These are phyloP conservation scores for Cryptosporidium tyzzeri DNA, from an alignment of 169 alveolate species.

Conservation along the genomic window DNA sequence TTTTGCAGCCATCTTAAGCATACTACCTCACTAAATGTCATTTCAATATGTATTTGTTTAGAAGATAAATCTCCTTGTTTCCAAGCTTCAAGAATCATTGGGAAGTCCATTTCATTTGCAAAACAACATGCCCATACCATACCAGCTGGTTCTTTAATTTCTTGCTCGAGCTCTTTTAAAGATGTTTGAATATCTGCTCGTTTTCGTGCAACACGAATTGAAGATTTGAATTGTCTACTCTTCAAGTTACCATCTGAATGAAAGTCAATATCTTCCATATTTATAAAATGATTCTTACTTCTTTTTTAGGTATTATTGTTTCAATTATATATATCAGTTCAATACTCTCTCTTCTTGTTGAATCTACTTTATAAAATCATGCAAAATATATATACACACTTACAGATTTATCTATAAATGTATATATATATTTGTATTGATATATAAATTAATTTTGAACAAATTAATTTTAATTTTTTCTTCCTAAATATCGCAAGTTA, in stretches of 20 bases:
- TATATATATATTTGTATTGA: neutral
- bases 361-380: too few relatives aligned
- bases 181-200: constrained; percentile 73
- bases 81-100: constrained; percentile 63
- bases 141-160: constrained; percentile 62
- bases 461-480: neutral
- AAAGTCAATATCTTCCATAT: constrained; percentile 59
- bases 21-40: constrained; percentile 65
- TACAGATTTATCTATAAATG: too few relatives aligned
- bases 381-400: neutral
- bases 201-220: constrained; percentile 32
- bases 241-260: constrained; percentile 62
- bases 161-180: constrained; percentile 42
- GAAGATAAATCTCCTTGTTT: constrained; percentile 58
- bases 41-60: constrained; percentile 49
- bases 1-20: constrained; percentile 57
- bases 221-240: constrained; percentile 44
- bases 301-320: too few relatives aligned
- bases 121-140: constrained; percentile 75
- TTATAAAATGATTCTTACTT: neutral
- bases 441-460: neutral
- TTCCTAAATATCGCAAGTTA: neutral
- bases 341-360: neutral
- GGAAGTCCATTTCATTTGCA: constrained; percentile 68
- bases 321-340: too few relatives aligned